phyloP scores from a whole-genome alignment of 1,284 basidiomycete species.

The Ceratobasidium sp. region DNA sequence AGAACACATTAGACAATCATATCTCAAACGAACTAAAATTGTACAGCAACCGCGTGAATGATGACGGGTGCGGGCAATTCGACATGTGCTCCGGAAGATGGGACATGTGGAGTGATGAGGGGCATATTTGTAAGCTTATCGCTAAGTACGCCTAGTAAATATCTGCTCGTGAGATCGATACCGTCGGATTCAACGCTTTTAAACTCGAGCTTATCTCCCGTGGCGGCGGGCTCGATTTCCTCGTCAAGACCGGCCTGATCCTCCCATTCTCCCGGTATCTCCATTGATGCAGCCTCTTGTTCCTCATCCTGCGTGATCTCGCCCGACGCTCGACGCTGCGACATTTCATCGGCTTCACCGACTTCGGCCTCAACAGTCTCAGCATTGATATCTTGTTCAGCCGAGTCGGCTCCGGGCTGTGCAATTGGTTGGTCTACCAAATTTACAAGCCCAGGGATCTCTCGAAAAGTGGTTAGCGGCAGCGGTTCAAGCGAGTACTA shows the following conservation, averaged over 20 bases:
- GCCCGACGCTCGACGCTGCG: neutral
- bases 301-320: neutral
- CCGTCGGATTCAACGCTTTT: too few species aligned
- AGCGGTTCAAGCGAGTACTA: too few species aligned
- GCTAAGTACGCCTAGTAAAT: too few species aligned
- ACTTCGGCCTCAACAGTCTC: neutral
- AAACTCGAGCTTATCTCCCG: neutral
- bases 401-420: neutral
- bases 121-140: too few species aligned
- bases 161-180: conserved; percentile 50
- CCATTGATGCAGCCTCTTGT: neutral
- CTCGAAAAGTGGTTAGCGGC: neutral
- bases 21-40: too few species aligned
- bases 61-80: too few species aligned
- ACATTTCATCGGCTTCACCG: neutral
- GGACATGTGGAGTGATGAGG: too few species aligned
- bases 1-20: too few species aligned
- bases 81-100: too few species aligned
- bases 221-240: neutral
- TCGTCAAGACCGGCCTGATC: neutral
- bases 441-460: neutral
- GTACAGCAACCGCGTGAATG: too few species aligned
- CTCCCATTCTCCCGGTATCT: neutral
- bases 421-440: neutral
- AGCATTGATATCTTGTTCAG: too few species aligned